Base-by-base conservation (phyloP, 2,329 filamentous ascomycete genomes). In the Venturia carpophila region DNA sequence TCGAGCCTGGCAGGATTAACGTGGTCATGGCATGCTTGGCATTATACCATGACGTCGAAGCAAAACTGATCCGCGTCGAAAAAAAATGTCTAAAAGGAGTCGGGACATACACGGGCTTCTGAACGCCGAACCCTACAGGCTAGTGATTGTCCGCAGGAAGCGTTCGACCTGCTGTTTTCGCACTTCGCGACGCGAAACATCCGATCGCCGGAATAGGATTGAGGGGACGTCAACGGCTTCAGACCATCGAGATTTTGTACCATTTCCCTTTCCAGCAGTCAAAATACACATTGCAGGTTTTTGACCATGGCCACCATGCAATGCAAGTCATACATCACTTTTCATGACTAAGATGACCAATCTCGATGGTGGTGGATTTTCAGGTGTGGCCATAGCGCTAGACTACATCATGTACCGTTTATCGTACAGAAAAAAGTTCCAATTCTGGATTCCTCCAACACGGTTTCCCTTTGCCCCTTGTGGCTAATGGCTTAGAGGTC, bases 1-100 rank as follows among this genome's bases (percentile, higher is more conserved):
- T 79, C 87, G 86, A 72, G 90, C 86, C 0, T 97, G 93, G 93
- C 85, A 87, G 75, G 86, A 85, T 55, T 62, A 21, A 61, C n/a
- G n/a, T 58, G 30, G 15, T 58, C 39, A 34, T 15, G 39, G 52
- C 27, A 58, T 21, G 52, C 52, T 19, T 58, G 52, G 52, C 27
- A 58, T 21, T 27, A 30, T 17, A 58, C n/a, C 17, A 9, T 24
- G 15, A n/a, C 52, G 13, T 58, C n/a, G n/a, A n/a, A n/a, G n/a
- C n/a, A n/a, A n/a, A n/a, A n/a, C n/a, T n/a, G n/a, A n/a, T n/a
- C n/a, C n/a, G n/a, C n/a, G n/a, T n/a, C 5, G 3, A 11, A 30
- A 13, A 30, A 27, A 30, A 55, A 34, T 37, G 1, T 27, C 27
- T 10, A 27, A 58, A 37, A 58, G 17, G 30, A 37, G 19, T 21